A percentile compares a stretch with the other conserved stretches of the same genome.
phyloP scores from a whole-genome alignment of 805 yeast genomes.

The Candida pseudoglaebosa region DNA sequence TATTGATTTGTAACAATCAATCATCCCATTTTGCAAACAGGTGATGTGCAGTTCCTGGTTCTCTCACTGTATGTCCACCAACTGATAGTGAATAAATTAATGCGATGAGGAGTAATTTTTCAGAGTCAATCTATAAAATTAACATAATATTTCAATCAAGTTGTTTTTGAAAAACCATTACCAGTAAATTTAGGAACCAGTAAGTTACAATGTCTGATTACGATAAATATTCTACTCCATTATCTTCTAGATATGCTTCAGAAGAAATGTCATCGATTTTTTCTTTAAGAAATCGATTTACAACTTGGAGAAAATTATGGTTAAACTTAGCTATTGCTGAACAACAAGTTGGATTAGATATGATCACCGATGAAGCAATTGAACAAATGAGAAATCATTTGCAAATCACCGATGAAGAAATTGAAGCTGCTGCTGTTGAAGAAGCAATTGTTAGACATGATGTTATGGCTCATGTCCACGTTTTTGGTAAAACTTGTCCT shows the following conservation, averaged over 20 bases:
- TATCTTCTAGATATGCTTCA: slow-evolving; percentile 95
- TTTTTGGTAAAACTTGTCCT: slow-evolving; percentile 88
- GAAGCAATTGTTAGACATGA: slow-evolving; percentile 99
- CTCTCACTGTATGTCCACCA: no score
- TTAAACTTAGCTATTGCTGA: slow-evolving; percentile 93
- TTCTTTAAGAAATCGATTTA: slow-evolving; percentile 88
- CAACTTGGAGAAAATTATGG: slow-evolving; percentile 99
- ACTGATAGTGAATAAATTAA: no score
- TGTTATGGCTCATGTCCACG: slow-evolving; percentile 99
- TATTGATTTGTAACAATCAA: no score
- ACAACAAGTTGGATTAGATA: slow-evolving; percentile 78
- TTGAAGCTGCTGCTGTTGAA: slow-evolving; percentile 81
- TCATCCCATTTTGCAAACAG: no score
- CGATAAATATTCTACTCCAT: slow-evolving; percentile 87
- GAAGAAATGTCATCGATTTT: slow-evolving; percentile 94
- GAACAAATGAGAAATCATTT: slow-evolving; percentile 77
- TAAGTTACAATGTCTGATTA: slow-evolving; percentile 31
- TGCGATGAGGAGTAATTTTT: no score
- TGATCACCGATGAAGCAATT: slow-evolving; percentile 88
- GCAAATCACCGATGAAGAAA: slow-evolving; percentile 87
- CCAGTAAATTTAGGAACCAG: no score
- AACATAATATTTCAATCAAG: no score
- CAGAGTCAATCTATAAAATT: not conserved
- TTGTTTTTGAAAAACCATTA: no score
- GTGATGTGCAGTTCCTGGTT: no score